These are phyloP conservation scores for Calonectria naviculata DNA, from an alignment of 2,329 filamentous ascomycete species.

Conservation along the genomic window DNA sequence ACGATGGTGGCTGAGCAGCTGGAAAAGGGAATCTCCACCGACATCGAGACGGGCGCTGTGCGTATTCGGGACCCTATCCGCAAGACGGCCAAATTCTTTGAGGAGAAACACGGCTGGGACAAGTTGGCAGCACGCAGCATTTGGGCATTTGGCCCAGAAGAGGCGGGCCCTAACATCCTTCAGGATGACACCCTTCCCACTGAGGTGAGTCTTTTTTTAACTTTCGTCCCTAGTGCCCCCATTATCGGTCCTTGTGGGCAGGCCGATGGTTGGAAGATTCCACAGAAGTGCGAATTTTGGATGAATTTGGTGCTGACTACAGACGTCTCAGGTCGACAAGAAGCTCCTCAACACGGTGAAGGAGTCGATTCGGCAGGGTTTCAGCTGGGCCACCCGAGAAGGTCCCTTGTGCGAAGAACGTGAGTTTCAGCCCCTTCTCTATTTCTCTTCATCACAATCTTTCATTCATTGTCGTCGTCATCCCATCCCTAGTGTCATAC, in stretches of 20 bases:
- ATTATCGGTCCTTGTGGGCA: not conserved
- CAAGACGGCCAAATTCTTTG: slow-evolving; percentile 96
- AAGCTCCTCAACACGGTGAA: slow-evolving; percentile 87
- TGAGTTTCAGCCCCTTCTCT: slow-evolving; percentile 59
- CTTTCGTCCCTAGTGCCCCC: not conserved
- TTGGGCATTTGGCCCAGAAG: slow-evolving; percentile 98
- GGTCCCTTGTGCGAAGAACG: slow-evolving; percentile 98
- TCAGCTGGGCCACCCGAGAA: slow-evolving; percentile 96
- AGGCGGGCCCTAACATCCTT: slow-evolving; percentile 93
- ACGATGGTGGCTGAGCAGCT: slow-evolving; percentile 98
- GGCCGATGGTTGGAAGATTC: slow-evolving; percentile 3
- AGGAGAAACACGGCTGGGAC: slow-evolving; percentile 97
- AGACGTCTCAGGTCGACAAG: slow-evolving; percentile 78
- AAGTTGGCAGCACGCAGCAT: slow-evolving; percentile 93
- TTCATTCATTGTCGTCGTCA: slow-evolving; percentile 13
- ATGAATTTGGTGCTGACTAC: slow-evolving; percentile 12
- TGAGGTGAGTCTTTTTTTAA: slow-evolving; percentile 64
- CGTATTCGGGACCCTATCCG: slow-evolving; percentile 93
- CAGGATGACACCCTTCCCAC: slow-evolving; percentile 96
- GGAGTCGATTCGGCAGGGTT: slow-evolving; percentile 94
- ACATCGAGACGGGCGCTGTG: slow-evolving; percentile 92
- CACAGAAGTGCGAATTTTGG: not conserved
- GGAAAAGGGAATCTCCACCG: slow-evolving; percentile 92
- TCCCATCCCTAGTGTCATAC: slow-evolving; percentile 6
- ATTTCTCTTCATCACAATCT: not conserved